Evolutionary conservation across 164 flowering plant species (phyloP).

Genomic region (Houttuynia cordata): DNA sequence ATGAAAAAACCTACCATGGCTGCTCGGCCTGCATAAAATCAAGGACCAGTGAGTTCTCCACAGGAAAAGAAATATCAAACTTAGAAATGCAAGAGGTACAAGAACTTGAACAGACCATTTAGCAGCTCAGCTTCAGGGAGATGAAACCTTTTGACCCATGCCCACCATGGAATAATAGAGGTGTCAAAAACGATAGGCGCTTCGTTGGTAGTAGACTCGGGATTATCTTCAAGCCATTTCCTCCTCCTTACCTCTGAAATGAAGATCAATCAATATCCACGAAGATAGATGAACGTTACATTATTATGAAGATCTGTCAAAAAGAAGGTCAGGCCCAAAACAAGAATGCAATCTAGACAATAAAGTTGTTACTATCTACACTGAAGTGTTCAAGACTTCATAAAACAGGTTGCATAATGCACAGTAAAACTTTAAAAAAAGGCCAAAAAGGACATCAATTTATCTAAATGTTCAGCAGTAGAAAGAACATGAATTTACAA

Average conservation of each 20-base stretch:
- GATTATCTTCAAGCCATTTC: conserved; percentile 80
- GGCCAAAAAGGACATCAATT: background rate
- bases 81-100: conserved; percentile 3
- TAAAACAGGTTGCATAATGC: background rate
- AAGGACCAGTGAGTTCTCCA: background rate
- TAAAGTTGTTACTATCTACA: background rate
- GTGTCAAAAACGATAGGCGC: conserved; percentile 83
- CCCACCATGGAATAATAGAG: conserved; percentile 96
- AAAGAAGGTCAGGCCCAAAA: background rate
- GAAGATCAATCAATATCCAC: background rate
- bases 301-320: too few species aligned
- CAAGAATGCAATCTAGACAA: background rate
- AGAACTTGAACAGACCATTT: conserved; percentile 47
- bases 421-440: background rate
- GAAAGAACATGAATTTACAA: too few species aligned
- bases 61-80: background rate
- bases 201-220: conserved; percentile 80
- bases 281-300: background rate
- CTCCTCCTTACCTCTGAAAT: conserved; percentile 86
- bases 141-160: conserved; percentile 92
- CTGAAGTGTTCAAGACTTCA: background rate
- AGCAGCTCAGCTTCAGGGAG: conserved; percentile 95
- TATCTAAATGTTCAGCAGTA: too few species aligned
- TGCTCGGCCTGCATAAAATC: conserved; percentile 58
- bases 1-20: conserved; percentile 98